These are phyloP conservation scores for Aspergillus amoenus DNA, from an alignment of 2,329 filamentous ascomycete species.

Conservation along the genomic window DNA sequence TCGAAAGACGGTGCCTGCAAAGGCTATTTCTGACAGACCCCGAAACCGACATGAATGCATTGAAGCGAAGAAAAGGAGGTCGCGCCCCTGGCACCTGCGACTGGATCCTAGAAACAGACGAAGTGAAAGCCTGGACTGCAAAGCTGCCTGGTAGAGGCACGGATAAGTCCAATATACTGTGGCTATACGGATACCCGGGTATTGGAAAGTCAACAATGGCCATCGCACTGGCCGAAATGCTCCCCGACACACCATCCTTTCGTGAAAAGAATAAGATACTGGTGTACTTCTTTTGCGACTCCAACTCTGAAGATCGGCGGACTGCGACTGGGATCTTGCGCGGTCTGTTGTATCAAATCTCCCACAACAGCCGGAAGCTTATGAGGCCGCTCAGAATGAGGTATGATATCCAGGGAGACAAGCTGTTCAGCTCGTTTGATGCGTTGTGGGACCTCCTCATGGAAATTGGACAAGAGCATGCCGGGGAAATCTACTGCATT, in stretches of 20 bases:
- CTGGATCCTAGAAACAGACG: too few relatives aligned
- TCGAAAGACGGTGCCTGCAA: too few relatives aligned
- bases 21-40: too few relatives aligned
- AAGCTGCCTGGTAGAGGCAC: background rate
- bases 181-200: background rate
- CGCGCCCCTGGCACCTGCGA: too few relatives aligned
- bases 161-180: background rate
- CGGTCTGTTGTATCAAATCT: background rate
- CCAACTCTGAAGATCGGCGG: background rate
- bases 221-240: background rate
- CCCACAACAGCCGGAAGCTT: background rate
- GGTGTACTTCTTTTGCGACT: conserved; percentile 1
- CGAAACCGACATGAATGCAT: too few relatives aligned
- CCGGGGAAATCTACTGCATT: conserved; percentile 16
- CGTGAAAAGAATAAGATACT: background rate
- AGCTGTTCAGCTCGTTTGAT: conserved; percentile 13
- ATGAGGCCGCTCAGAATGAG: background rate
- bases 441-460: conserved; percentile 12
- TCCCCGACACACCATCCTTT: background rate
- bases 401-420: background rate
- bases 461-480: background rate
- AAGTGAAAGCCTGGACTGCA: too few relatives aligned
- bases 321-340: background rate
- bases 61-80: too few relatives aligned
- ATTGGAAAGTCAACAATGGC: background rate